Base-by-base conservation (phyloP, 1,284 basidiomycete genomes). In the Malassezia vespertilionis region DNA sequence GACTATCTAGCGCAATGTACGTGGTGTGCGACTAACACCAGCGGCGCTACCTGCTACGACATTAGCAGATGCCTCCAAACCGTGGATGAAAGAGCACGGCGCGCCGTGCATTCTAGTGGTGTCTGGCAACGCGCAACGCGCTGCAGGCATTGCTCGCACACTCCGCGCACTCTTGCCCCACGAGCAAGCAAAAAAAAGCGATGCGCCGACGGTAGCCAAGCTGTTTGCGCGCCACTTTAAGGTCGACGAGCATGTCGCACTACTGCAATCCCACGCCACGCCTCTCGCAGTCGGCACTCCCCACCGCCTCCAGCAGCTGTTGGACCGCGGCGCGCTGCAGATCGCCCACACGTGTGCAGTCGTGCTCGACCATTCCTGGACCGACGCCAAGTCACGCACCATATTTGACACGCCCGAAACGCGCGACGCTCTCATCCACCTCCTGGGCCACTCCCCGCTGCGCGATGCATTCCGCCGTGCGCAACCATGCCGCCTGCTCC, bases 191-290 rank as follows among this genome's bases (percentile, higher is more conserved):
- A 14, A 21, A 24, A 11, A 15, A 6, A n/a, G 17, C 17, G 31
- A n/a, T 22, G 33, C 15, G 8, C 23, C 27, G 20, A 9, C 22
- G 20, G 64, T 67, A 1, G 64, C 57, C 20, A 67, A 67, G 50
- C 57, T 67, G 20, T 67, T 67, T 52, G 63, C 64, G 23, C 60
- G 64, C 17, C 64, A 67, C 39, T 67, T 67, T 32, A 67, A 67
- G 51, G 46, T 61, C 34, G 54, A 59, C 42, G 61, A 59, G 40
- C 63, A 65, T 36, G 54, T 51, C 27, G 42, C 50, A n/a, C 65
- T 56, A 53, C 54, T 67, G n/a, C 34, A 46, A 21, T 44, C 54
- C 9, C 52, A 63, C 21, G 49, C 51, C 9, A 45, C 55, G 12
- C 64, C 64, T 14, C 38, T 65, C 3, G 63, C 63, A 21, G 56